Evolutionary conservation across 2,329 filamentous ascomycete species (phyloP).

Genomic region (Neonectria neomacrospora): DNA sequence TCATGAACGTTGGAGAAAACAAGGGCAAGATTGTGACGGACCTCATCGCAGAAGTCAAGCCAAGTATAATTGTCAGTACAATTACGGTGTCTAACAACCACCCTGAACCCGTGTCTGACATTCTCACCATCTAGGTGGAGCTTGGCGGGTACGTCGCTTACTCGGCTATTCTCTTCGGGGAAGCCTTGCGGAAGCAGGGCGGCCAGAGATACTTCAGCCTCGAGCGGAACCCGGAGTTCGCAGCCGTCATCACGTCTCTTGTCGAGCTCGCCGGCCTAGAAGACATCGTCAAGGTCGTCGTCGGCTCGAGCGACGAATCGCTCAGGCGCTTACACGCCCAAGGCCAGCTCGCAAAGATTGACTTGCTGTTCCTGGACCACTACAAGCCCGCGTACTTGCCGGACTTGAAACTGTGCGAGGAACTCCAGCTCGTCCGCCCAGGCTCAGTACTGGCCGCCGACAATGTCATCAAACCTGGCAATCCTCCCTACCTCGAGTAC

Average conservation of each 20-base stretch:
- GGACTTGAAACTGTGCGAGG: constrained; percentile 82
- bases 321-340: constrained; percentile 67
- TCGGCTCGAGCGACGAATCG: constrained; percentile 74
- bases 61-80: constrained; percentile 67
- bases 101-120: not conserved
- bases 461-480: constrained; percentile 77
- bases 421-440: constrained; percentile 70
- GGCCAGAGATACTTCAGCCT: constrained; percentile 76
- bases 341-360: constrained; percentile 68
- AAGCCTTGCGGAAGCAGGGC: constrained; percentile 71
- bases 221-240: constrained; percentile 79
- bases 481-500: constrained; percentile 76
- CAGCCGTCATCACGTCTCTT: constrained; percentile 72
- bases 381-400: constrained; percentile 79
- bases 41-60: constrained; percentile 74
- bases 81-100: not conserved
- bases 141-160: constrained; percentile 86
- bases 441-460: constrained; percentile 76
- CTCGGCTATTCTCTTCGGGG: constrained; percentile 80
- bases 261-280: constrained; percentile 77
- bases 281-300: constrained; percentile 75
- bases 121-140: constrained; percentile 63
- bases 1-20: constrained; percentile 83
- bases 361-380: constrained; percentile 83
- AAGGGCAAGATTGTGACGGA: constrained; percentile 78